Evolutionary conservation across 2,329 filamentous ascomycete genomes (phyloP).

Genomic region (Metarhizium humberi): DNA sequence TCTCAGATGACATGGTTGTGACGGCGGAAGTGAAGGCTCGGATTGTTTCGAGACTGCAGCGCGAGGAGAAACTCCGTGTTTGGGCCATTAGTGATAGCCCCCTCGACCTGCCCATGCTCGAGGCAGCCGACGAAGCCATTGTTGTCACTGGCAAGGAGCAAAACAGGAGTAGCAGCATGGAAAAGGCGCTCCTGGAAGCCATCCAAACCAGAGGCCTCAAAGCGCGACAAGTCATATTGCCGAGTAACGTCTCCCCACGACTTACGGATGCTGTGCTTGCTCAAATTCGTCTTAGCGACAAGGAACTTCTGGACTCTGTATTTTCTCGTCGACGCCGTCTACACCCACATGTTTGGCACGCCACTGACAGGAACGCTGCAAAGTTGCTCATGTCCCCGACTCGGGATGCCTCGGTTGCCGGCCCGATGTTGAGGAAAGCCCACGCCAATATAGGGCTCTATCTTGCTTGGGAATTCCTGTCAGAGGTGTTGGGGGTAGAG

Average conservation of each 20-base stretch:
- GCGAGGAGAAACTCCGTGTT: constrained; percentile 31
- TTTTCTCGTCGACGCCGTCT: constrained; percentile 1
- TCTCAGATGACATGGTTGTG: constrained; percentile 39
- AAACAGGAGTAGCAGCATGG: constrained; percentile 43
- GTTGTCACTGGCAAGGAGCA: constrained; percentile 43
- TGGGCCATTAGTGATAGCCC: constrained; percentile 53
- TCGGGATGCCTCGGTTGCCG: constrained; percentile 36
- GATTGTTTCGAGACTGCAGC: constrained; percentile 32
- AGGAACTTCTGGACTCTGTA: constrained; percentile 12
- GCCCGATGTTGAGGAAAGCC: constrained; percentile 35
- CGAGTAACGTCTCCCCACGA: constrained; percentile 26
- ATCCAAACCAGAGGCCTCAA: constrained; percentile 30
- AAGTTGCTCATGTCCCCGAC: constrained; percentile 45
- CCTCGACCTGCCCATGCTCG: constrained; percentile 49
- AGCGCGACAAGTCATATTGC: constrained; percentile 38
- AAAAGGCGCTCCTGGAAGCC: constrained; percentile 29
- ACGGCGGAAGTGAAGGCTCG: constrained; percentile 38
- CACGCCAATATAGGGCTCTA: constrained; percentile 43
- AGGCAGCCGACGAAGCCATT: constrained; percentile 39
- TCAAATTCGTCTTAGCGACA: constrained; percentile 21
- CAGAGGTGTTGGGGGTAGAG: constrained; percentile 39
- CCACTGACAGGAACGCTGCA: constrained; percentile 32
- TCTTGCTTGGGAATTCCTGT: constrained; percentile 39
- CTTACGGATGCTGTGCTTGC: constrained; percentile 35
- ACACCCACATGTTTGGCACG: constrained; percentile 24